Evolutionary conservation across 2,329 filamentous ascomycete genomes (phyloP), one percentile per base, ranked within the genome.

Genomic region (Ascochyta rabiei): DNA sequence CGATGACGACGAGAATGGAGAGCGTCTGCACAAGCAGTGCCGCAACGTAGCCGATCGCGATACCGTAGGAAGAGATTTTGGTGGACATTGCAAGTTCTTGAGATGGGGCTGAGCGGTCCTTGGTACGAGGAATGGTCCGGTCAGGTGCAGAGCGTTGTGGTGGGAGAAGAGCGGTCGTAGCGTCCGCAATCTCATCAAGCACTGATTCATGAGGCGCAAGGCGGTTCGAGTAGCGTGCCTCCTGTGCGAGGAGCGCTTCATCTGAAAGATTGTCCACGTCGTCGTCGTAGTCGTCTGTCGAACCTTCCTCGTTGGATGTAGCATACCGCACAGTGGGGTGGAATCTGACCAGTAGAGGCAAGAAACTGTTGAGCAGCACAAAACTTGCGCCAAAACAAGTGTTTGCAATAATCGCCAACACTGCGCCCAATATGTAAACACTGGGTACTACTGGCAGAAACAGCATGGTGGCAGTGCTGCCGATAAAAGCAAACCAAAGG

Each of bases 371-470:
- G 40, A 99, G 80, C 12, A 99, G 82, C 2, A 99, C 95, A 73
- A 96, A 98, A 0, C 92, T 96, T 15, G 93, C 92, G 19, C 95
- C 95, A 70, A 97, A 96, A 39, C 91, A 93, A 1, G 91, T 96
- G 73, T 98, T 98, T 31, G 93, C 90, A 44, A 98, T 80, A 61
- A 98, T 91, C 26, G 95, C 93, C 56, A 96, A 82, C 2, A 98
- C 62, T 3, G 89, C 90, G 39, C 90, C 93, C 10, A 98, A 75
- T 2, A 96, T 70, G 70, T 96, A 98, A 9, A 91, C 80, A 39
- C 84, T 82, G 24, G 91, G 88, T 35, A 84, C 83, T 48, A 97
- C 82, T 23, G 89, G 87, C 43, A 99, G 83, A 77, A 96, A 98
- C 4, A 89, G 80, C 90, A 98, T 97, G 41, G 93, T 96, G 24